Evolutionary conservation across 495 filamentous ascomycete genomes (phyloP).

Genomic region (Achaetomiella virescens): DNA sequence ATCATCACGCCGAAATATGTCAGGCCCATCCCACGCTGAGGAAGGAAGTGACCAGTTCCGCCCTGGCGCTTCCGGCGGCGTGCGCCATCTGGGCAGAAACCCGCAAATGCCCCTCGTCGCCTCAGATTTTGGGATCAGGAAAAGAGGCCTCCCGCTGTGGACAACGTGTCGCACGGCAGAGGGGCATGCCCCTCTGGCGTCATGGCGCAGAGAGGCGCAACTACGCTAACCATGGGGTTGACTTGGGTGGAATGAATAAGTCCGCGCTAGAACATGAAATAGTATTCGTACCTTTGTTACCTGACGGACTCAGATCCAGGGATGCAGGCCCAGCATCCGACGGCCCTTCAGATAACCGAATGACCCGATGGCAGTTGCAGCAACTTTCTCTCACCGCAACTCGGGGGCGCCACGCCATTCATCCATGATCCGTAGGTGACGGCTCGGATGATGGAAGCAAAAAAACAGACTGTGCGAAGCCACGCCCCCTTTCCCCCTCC

Average conservation of each 20-base stretch:
- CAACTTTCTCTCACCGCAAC: constrained; percentile 23
- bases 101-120: neutral
- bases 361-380: constrained; percentile 7
- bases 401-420: constrained; percentile 12
- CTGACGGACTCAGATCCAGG: too few species aligned
- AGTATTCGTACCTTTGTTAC: too few species aligned
- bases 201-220: neutral
- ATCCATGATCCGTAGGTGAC: constrained; percentile 7
- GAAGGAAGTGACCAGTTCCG: too few species aligned
- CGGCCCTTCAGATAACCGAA: constrained; percentile 12
- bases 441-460: constrained; percentile 5
- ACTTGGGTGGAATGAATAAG: neutral
- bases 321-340: constrained; percentile 21
- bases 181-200: neutral
- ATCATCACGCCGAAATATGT: constrained; percentile 29
- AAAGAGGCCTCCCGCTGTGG: neutral
- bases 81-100: neutral
- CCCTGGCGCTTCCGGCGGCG: neutral
- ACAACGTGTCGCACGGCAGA: neutral
- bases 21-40: constrained; percentile 9
- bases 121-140: neutral
- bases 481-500: neutral
- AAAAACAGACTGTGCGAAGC: neutral
- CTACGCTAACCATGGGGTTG: too few species aligned
- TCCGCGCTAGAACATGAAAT: neutral